These are phyloP conservation scores for Potentilla sterilis DNA, from an alignment of 306 rosid species.

Conservation along the genomic window DNA sequence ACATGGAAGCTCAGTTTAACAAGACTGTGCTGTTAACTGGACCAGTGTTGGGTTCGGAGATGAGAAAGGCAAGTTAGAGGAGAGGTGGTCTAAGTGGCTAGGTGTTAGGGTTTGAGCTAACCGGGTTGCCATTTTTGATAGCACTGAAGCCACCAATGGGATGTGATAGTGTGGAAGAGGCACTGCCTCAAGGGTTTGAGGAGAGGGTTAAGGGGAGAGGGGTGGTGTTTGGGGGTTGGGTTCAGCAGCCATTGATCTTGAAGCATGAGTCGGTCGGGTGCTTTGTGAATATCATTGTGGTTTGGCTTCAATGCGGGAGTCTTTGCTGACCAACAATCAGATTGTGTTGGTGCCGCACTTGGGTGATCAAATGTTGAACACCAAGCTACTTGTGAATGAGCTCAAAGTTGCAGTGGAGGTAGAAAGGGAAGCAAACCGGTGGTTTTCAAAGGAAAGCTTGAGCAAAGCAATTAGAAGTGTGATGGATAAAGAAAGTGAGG, in stretches of 20 bases:
- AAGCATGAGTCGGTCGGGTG: conserved; percentile 50
- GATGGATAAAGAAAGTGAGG: conserved; percentile 46
- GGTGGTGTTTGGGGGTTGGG: conserved; percentile 51
- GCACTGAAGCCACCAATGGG: conserved; percentile 49
- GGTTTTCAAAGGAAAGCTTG: conserved; percentile 53
- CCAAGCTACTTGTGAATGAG: conserved; percentile 47
- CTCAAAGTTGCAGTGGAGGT: conserved; percentile 51
- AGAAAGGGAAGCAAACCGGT: conserved; percentile 34
- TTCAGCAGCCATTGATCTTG: conserved; percentile 52
- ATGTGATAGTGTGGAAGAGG: conserved; percentile 40
- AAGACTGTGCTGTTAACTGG: conserved; percentile 46
- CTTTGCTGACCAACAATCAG: conserved; percentile 46
- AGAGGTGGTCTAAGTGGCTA: conserved; percentile 36
- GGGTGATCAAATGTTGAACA: conserved; percentile 57
- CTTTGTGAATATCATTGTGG: conserved; percentile 74
- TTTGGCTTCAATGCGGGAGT: conserved; percentile 73
- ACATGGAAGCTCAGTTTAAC: conserved; percentile 27
- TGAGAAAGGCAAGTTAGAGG: conserved; percentile 14
- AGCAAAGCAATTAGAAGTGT: conserved; percentile 38
- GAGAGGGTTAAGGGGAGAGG: conserved; percentile 52
- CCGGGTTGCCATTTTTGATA: conserved; percentile 45
- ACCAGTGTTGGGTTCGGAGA: conserved; percentile 18
- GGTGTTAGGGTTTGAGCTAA: conserved; percentile 48
- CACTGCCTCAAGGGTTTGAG: conserved; percentile 52
- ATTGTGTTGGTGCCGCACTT: conserved; percentile 48